Conservation (phyloP, 768 basidiomycete genomes). For the Galerina marginata region DNA sequence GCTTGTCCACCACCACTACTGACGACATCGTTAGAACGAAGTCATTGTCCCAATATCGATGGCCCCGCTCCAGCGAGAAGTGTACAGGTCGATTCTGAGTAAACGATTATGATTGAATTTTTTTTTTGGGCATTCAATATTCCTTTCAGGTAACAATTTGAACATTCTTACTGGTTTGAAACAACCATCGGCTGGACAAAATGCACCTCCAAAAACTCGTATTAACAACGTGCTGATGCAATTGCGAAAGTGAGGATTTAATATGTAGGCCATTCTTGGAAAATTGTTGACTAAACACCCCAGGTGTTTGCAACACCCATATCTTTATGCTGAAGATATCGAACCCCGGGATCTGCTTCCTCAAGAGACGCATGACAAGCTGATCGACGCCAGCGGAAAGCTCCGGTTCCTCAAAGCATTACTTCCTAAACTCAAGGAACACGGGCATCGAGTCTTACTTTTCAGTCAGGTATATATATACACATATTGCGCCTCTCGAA, state of each 20-base stretch:
- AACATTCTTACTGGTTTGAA: slow-evolving; percentile 68
- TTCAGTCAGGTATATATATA: slow-evolving; percentile 80
- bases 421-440: slow-evolving; percentile 82
- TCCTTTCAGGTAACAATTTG: slow-evolving; percentile 67
- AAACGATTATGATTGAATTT: slow-evolving; percentile 24
- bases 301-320: slow-evolving; percentile 92
- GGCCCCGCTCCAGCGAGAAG: slow-evolving; percentile 83
- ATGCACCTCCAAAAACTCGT: slow-evolving; percentile 51
- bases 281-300: not conserved
- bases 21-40: slow-evolving; percentile 63
- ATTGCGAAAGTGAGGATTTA: slow-evolving; percentile 69
- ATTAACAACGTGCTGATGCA: slow-evolving; percentile 90
- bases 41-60: slow-evolving; percentile 92
- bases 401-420: slow-evolving; percentile 76
- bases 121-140: slow-evolving; percentile 10
- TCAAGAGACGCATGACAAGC: slow-evolving; percentile 72
- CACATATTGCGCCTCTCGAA: not conserved
- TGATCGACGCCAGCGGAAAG: slow-evolving; percentile 88
- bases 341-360: slow-evolving; percentile 68
- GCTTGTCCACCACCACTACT: not conserved
- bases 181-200: slow-evolving; percentile 42
- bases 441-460: slow-evolving; percentile 87
- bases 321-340: slow-evolving; percentile 79
- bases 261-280: not conserved
- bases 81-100: slow-evolving; percentile 89